Evolutionary conservation across 2,329 filamentous ascomycete species (phyloP).

Genomic region (Tolypocladium inflatum): DNA sequence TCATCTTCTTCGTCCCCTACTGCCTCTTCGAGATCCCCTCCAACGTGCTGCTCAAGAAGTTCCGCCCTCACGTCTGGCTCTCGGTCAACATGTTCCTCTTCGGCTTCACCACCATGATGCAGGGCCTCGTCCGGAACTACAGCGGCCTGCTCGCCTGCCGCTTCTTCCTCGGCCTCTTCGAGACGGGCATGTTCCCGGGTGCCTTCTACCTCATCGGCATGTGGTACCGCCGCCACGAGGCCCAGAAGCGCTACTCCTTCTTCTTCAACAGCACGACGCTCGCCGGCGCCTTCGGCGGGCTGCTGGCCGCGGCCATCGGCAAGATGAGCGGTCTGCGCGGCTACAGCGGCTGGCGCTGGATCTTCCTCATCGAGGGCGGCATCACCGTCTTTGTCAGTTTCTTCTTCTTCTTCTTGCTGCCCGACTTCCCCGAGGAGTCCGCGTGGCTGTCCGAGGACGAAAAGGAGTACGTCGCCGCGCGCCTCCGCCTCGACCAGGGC

Average conservation of each 20-base stretch:
- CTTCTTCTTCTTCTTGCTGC: constrained; percentile 59
- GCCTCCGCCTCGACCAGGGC: constrained; percentile 61
- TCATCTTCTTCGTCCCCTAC: constrained; percentile 78
- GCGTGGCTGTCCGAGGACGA: constrained; percentile 67
- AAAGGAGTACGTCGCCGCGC: constrained; percentile 53
- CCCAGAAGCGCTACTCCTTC: constrained; percentile 85
- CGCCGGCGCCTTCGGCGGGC: constrained; percentile 75
- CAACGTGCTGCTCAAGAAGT: constrained; percentile 55
- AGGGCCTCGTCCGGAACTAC: constrained; percentile 73
- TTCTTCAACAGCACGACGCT: constrained; percentile 82
- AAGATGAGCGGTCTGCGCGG: constrained; percentile 66
- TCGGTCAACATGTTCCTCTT: constrained; percentile 79
- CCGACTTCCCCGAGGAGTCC: constrained; percentile 65
- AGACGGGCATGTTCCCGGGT: constrained; percentile 60
- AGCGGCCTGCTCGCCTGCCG: constrained; percentile 66
- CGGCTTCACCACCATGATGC: constrained; percentile 62
- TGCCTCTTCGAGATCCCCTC: constrained; percentile 63
- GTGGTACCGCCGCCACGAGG: constrained; percentile 84
- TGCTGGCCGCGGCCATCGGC: constrained; percentile 80
- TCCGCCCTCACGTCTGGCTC: constrained; percentile 59
- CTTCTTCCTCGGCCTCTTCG: constrained; percentile 75
- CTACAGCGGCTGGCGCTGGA: constrained; percentile 72
- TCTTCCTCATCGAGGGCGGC: constrained; percentile 69
- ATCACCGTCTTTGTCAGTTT: constrained; percentile 54
- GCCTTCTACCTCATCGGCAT: constrained; percentile 67